Conservation (phyloP, 1,284 basidiomycete genomes). For the Athelia sp. region DNA sequence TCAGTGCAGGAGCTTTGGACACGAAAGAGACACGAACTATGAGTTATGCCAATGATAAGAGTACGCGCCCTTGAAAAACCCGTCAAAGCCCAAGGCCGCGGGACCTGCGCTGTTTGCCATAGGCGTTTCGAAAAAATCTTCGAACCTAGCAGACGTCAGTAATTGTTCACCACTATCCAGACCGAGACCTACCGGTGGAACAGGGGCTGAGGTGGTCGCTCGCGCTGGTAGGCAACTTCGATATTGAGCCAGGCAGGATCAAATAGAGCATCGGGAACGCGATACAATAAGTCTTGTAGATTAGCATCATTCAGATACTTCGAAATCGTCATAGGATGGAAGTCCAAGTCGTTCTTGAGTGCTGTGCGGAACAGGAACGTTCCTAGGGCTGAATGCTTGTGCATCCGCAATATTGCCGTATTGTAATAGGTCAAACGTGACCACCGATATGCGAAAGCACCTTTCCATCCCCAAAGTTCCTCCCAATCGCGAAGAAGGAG, state of each 20-base stretch:
- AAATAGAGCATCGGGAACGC: conserved; percentile 73
- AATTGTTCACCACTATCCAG: not conserved
- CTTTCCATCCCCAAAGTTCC: conserved; percentile 78
- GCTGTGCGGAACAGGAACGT: conserved; percentile 76
- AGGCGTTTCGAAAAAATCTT: conserved; percentile 70
- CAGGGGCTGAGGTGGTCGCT: conserved; percentile 75
- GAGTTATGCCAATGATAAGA: conserved; percentile 84
- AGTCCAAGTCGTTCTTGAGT: conserved; percentile 71
- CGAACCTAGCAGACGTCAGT: conserved; percentile 38
- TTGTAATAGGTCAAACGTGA: conserved; percentile 72
- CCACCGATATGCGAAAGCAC: conserved; percentile 80
- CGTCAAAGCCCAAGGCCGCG: conserved; percentile 67
- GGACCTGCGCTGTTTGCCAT: conserved; percentile 59
- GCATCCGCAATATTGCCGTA: conserved; percentile 72
- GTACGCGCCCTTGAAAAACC: conserved; percentile 79
- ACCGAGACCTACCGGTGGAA: conserved; percentile 55
- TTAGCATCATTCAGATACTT: conserved; percentile 67
- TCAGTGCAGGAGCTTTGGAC: not conserved
- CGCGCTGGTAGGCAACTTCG: conserved; percentile 65
- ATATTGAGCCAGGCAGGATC: conserved; percentile 80
- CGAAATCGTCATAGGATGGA: conserved; percentile 77
- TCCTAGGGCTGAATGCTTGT: conserved; percentile 66
- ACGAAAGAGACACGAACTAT: conserved; percentile 37
- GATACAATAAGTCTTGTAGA: conserved; percentile 58
- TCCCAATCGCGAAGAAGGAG: conserved; percentile 80